Evolutionary conservation across 257 asterid genomes (phyloP).

Genomic region (Capsicum baccatum): DNA sequence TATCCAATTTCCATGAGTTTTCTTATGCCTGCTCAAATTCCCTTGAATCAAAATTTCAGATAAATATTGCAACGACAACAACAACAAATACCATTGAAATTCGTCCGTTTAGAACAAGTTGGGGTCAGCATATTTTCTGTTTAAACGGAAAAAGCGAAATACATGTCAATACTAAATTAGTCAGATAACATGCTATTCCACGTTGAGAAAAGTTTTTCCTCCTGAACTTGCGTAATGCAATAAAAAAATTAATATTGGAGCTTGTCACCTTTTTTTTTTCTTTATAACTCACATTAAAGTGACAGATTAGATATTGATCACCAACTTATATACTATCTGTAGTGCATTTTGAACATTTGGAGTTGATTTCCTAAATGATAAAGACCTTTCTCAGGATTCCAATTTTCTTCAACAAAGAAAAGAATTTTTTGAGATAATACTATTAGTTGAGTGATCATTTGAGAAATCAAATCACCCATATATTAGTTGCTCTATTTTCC

Average conservation of each 20-base stretch:
- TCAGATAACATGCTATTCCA: conserved; percentile 10
- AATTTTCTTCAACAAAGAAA: too few species aligned
- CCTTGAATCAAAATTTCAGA: background rate
- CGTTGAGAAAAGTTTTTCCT: background rate
- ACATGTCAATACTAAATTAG: background rate
- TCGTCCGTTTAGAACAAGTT: background rate
- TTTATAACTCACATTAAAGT: background rate
- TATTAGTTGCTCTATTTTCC: too few species aligned
- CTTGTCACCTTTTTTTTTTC: background rate
- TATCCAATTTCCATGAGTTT: conserved; percentile 25
- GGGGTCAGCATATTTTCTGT: background rate
- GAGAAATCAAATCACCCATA: too few species aligned
- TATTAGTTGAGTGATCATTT: too few species aligned
- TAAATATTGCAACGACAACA: background rate
- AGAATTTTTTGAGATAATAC: too few species aligned
- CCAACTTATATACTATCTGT: background rate
- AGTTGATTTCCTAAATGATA: too few species aligned
- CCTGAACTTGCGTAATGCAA: background rate
- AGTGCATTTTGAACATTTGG: background rate
- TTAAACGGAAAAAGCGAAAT: background rate
- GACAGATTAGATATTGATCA: background rate
- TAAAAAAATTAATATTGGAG: background rate
- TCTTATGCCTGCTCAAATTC: background rate
- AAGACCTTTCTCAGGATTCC: too few species aligned
- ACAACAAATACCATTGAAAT: background rate